A percentile compares a stretch with the other conserved stretches of the same genome.
Evolutionary conservation across 805 yeast species (phyloP).

Genomic region (Ogataea pini): DNA sequence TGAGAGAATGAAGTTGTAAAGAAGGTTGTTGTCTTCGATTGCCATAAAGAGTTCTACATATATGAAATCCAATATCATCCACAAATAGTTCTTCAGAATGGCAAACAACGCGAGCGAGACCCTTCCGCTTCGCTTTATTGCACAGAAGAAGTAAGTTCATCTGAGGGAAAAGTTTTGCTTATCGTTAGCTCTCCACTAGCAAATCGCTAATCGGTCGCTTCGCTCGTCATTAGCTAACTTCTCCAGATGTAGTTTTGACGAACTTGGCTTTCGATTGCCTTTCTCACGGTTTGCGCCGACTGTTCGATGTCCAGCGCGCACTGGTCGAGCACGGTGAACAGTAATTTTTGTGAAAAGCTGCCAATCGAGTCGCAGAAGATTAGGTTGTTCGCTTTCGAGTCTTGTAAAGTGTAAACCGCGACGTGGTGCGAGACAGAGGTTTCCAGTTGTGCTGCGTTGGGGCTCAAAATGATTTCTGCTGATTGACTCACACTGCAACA

Average conservation of each 20-base stretch:
- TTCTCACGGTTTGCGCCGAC: conserved; percentile 48
- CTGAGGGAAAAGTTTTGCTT: too few relatives aligned
- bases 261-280: conserved; percentile 48
- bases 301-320: conserved; percentile 50
- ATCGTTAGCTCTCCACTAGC: too few relatives aligned
- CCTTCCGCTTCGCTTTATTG: too few relatives aligned
- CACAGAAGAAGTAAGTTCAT: too few relatives aligned
- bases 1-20: conserved; percentile 70
- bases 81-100: not conserved
- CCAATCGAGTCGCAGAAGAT: conserved; percentile 77
- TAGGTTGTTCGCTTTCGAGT: conserved; percentile 53
- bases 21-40: not conserved
- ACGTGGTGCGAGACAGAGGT: conserved; percentile 61
- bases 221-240: not conserved
- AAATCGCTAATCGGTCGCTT: not conserved
- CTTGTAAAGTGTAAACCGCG: conserved; percentile 57
- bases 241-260: conserved; percentile 60
- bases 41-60: too few relatives aligned
- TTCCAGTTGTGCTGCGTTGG: conserved; percentile 45
- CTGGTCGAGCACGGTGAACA: conserved; percentile 52
- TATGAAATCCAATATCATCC: not conserved
- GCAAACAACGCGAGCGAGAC: not conserved
- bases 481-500: conserved; percentile 35
- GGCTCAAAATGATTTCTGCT: conserved; percentile 42
- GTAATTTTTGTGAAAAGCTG: conserved; percentile 54